Conservation (phyloP, 2,329 filamentous ascomycete species). For the Xylariaceae sp. region DNA sequence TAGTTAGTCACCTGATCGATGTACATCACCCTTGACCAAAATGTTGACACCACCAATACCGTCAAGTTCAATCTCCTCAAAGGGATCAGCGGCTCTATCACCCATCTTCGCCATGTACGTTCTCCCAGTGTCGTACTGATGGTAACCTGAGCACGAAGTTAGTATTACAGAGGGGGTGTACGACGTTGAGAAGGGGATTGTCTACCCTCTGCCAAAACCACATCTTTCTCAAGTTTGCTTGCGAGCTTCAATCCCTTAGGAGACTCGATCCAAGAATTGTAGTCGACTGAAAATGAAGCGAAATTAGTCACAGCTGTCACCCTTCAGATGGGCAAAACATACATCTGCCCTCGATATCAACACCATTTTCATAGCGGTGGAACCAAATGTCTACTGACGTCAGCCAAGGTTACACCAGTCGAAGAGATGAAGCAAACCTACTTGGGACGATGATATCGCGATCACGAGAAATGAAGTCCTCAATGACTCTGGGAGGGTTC, state of each 20-base stretch:
- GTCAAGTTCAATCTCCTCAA: conserved; percentile 87
- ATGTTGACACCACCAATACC: conserved; percentile 97
- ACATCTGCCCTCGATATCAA: conserved; percentile 94
- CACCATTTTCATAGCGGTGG: conserved; percentile 72
- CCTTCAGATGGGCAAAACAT: conserved; percentile 35
- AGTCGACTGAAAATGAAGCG: conserved; percentile 79
- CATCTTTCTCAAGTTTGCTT: conserved; percentile 69
- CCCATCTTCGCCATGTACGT: conserved; percentile 88
- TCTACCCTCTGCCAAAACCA: conserved; percentile 84
- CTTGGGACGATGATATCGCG: conserved; percentile 91
- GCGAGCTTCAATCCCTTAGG: conserved; percentile 75
- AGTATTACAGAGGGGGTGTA: conserved; percentile 13
- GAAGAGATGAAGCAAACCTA: conserved; percentile 46
- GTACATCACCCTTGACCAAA: conserved; percentile 94
- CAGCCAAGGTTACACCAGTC: conserved; percentile 4
- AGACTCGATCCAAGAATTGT: conserved; percentile 98
- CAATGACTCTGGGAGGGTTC: conserved; percentile 79
- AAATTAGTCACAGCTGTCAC: conserved; percentile 17
- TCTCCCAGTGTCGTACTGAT: conserved; percentile 85
- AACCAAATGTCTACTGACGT: conserved; percentile 81
- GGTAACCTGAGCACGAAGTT: conserved; percentile 62
- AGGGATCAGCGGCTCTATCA: conserved; percentile 87
- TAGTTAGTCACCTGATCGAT: conserved; percentile 70
- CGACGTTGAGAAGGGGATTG: not conserved
- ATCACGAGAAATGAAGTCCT: conserved; percentile 94